Percentiles rank a stretch among this genome's conserved stretches.
phyloP scores from a whole-genome alignment of 164 flowering plant genomes.

The Taxillus chinensis region DNA sequence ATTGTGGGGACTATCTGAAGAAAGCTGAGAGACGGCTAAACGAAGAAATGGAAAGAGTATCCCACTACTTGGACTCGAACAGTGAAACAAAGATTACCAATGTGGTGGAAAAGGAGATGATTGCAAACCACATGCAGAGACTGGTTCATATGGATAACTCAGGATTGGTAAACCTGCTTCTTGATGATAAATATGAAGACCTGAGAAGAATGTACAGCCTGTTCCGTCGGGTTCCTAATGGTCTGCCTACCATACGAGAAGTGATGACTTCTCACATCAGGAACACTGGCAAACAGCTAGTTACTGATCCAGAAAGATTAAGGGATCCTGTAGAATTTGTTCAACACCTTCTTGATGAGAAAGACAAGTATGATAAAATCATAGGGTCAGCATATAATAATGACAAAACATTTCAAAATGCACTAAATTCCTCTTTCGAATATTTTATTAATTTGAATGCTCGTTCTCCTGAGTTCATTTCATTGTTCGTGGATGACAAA shows the following conservation, averaged over 20 bases:
- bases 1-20: constrained; percentile 75
- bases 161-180: constrained; percentile 81
- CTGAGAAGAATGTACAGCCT: constrained; percentile 74
- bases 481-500: constrained; percentile 62
- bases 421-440: constrained; percentile 84
- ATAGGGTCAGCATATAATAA: constrained; percentile 58
- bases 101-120: constrained; percentile 96
- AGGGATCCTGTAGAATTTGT: constrained; percentile 93
- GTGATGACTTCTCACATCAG: constrained; percentile 84
- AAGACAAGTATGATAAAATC: constrained; percentile 73
- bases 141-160: constrained; percentile 93
- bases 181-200: constrained; percentile 84
- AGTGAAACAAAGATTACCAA: constrained; percentile 67
- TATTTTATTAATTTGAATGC: constrained; percentile 77
- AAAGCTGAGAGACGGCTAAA: constrained; percentile 73
- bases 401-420: constrained; percentile 87
- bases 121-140: constrained; percentile 81
- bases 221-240: constrained; percentile 70
- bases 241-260: constrained; percentile 60
- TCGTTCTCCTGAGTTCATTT: constrained; percentile 67
- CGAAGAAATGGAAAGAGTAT: constrained; percentile 81
- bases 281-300: constrained; percentile 79
- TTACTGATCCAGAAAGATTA: constrained; percentile 80
- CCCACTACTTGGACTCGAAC: constrained; percentile 59
- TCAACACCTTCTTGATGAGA: constrained; percentile 73